Evolutionary conservation across 73 alveolate genomes (phyloP), one percentile per base, ranked within the genome.

Genomic region (Halteria grandinella): DNA sequence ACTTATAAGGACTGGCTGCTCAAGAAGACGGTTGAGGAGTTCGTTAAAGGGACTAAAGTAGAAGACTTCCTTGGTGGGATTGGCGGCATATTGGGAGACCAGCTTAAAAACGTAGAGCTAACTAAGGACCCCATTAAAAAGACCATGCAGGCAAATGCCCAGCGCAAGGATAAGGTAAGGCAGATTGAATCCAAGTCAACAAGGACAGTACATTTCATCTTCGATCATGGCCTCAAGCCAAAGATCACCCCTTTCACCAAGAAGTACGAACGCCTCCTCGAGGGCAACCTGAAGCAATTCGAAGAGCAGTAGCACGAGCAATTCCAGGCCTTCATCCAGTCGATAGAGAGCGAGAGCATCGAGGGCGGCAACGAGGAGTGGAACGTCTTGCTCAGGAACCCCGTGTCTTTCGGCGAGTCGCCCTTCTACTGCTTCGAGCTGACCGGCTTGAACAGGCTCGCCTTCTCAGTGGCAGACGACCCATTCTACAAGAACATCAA

Each of bases 1-100:
- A 54, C 73, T 33, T 92, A 89, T 58, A 85, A 85, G 76, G 95
- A 91, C 20, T 87, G 85, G 86, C 55, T 92, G 20, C 76, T 89
- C 29, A 71, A 81, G 23, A 75, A 76, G 57, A 69, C 92, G 43
- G 84, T 66, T 25, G 84, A 66, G 24, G 89, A 85, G 53, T 52
- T 90, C 31, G 17, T 24, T 5, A 86, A 77, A 59, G 54, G 71
- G 21, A 44, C 58, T 14, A 55, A 71, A 49, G 44, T 85, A 29
- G 23, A 29, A 14, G 41, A 33, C 40, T 39, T 63, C 39, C 36
- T 54, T 32, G 83, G 73, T 45, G 58, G 52, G 4, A 20, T 58
- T 12, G 39, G 64, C 7, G n/a, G n/a, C n/a, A n/a, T n/a, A n/a
- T n/a, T n/a, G n/a, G 52, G 37, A 15, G 77, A 40, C 14, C 32